These are phyloP conservation scores for Tylopilus cervinicoccineus DNA, from an alignment of 768 basidiomycete genomes.

Conservation along the genomic window DNA sequence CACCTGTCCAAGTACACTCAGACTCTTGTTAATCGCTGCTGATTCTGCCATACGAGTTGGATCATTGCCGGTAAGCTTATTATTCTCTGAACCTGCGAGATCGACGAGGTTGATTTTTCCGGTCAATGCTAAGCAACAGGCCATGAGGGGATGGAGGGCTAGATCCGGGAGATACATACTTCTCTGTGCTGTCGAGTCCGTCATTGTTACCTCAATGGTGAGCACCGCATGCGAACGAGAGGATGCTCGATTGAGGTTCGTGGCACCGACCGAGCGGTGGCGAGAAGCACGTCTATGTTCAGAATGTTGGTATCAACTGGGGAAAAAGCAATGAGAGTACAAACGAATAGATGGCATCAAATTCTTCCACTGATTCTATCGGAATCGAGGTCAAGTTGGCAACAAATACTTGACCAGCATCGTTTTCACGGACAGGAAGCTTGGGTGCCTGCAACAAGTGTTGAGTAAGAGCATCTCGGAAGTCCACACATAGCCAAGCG, in stretches of 20 bases:
- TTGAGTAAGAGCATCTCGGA: background rate
- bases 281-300: constrained; percentile 59
- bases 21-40: constrained; percentile 83
- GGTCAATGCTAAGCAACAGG: constrained; percentile 43
- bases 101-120: constrained; percentile 88
- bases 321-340: constrained; percentile 16
- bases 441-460: constrained; percentile 42
- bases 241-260: constrained; percentile 78
- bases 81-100: constrained; percentile 89
- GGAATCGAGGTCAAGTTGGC: constrained; percentile 43
- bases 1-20: constrained; percentile 84
- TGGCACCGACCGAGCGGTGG: constrained; percentile 80
- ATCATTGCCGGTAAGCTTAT: constrained; percentile 88
- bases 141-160: background rate
- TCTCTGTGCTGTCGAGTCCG: constrained; percentile 48
- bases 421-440: constrained; percentile 53
- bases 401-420: constrained; percentile 50
- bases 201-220: constrained; percentile 63
- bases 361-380: constrained; percentile 43
- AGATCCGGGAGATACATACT: constrained; percentile 37
- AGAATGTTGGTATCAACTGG: background rate
- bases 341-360: constrained; percentile 43
- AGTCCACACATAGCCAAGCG: background rate
- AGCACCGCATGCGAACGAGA: constrained; percentile 89
- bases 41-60: constrained; percentile 85